Evolutionary conservation across 2,329 filamentous ascomycete genomes (phyloP), one percentile per base, ranked within the genome.

Genomic region (Cladosporium velox): DNA sequence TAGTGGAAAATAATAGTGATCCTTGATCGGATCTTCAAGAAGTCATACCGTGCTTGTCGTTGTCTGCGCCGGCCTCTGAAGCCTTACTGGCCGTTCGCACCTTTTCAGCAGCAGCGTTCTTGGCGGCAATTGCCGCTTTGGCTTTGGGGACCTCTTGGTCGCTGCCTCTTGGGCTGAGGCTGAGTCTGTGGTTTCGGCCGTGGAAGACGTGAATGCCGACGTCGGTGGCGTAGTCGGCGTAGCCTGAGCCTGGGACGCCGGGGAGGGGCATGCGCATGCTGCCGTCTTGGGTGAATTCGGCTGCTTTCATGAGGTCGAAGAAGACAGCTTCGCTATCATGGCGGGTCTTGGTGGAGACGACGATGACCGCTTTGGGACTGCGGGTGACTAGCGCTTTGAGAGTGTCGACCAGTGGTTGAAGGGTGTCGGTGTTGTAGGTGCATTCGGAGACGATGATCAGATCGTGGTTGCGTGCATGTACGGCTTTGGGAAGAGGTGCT

Each of bases 381-480:
- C 74, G 74, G 21, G 76, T 72, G 51, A 82, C 76, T 59, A 90
- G 76, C 11, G 76, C 78, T 26, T 73, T 71, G 11, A 91, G 77
- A 1, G 87, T 88, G 32, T 78, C 77, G 8, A 91, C 88, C 44
- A 91, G 79, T 28, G 86, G 82, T 2, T 87, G 86, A 61, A 89
- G 84, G 67, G 86, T 89, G 71, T 90, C 88, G 18, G 85, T 80
- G 74, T 91, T 91, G 77, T 92, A 92, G 1, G 89, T 91, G 77
- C 90, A 91, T 74, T 92, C 90, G 1, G 88, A 87, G 1, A 90
- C 84, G 4, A 91, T 74, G 26, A 91, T 81, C 38, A 91, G 72
- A 74, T 90, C 85, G 71, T 86, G 82, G 12, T 82, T 75, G 44
- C 79, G 74, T 4, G 75, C 71, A 32, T 70, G 69, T 3, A 80